Percentiles rank a stretch among this genome's conserved stretches.
Evolutionary conservation across 768 basidiomycete genomes (phyloP).

Genomic region (Sutorius australiensis): DNA sequence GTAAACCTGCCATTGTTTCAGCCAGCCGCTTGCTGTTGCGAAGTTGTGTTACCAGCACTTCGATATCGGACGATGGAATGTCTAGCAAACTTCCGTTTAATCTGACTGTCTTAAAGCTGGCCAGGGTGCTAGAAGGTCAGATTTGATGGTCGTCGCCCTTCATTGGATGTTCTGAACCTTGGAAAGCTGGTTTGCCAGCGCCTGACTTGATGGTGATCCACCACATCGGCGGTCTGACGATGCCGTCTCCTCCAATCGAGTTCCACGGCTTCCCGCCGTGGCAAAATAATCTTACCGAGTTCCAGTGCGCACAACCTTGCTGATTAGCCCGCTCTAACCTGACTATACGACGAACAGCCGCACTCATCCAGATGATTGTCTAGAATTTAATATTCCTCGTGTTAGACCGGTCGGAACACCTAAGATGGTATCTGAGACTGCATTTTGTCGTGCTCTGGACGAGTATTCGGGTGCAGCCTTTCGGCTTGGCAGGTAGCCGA

Average conservation of each 20-base stretch:
- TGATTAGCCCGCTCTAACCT: constrained; percentile 1
- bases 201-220: constrained; percentile 81
- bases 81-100: constrained; percentile 20
- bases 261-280: constrained; percentile 79
- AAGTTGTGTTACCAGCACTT: constrained; percentile 8
- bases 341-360: constrained; percentile 12
- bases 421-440: constrained; percentile 45
- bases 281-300: constrained; percentile 80
- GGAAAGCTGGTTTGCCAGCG: constrained; percentile 49
- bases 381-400: neutral
- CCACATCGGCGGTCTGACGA: constrained; percentile 40
- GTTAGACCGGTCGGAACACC: neutral
- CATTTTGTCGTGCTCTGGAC: constrained; percentile 69
- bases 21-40: constrained; percentile 45
- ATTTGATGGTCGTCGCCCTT: neutral
- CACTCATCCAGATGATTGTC: constrained; percentile 18
- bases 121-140: constrained; percentile 58
- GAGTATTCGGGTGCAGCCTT: constrained; percentile 72
- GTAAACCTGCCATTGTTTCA: constrained; percentile 64
- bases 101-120: constrained; percentile 45
- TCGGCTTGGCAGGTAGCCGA: constrained; percentile 66
- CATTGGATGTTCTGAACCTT: constrained; percentile 32
- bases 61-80: neutral
- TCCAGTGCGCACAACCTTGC: constrained; percentile 50
- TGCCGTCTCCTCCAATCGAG: constrained; percentile 49